Percentiles rank a stretch among this genome's conserved stretches.
Evolutionary conservation across 441 rosid genomes (phyloP).

Genomic region (Arabidopsis hybrid): DNA sequence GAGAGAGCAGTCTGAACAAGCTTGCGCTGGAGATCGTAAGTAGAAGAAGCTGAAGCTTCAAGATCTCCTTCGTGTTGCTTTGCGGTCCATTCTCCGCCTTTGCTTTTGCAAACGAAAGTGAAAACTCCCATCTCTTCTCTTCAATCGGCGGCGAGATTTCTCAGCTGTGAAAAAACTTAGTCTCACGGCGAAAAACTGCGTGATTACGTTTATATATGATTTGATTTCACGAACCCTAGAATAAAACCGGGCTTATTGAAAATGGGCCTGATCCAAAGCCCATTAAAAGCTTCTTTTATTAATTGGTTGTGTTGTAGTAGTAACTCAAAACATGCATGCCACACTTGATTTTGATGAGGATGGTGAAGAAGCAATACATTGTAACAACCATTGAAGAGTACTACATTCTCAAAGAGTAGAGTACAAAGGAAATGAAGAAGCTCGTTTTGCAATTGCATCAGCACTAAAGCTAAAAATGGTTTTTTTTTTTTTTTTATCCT

Average conservation of each 20-base stretch:
- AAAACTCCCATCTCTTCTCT: slow-evolving; percentile 69
- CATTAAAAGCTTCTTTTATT: background rate
- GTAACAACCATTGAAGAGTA: no score
- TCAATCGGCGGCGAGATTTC: slow-evolving; percentile 36
- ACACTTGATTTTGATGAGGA: no score
- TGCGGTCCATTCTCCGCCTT: slow-evolving; percentile 74
- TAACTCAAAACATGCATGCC: no score
- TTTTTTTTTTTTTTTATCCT: no score
- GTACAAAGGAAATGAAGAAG: no score
- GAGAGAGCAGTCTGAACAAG: slow-evolving; percentile 68
- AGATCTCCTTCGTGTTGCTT: slow-evolving; percentile 84
- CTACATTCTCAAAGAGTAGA: no score
- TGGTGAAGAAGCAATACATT: no score
- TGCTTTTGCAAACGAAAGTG: slow-evolving; percentile 79
- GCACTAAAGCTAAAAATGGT: no score
- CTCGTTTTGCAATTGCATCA: no score
- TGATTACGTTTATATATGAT: slow-evolving; percentile 28
- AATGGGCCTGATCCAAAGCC: background rate
- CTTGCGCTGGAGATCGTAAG: slow-evolving; percentile 72
- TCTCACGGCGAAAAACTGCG: background rate
- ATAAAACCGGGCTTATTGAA: background rate
- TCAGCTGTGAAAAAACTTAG: background rate
- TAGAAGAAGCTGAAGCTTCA: slow-evolving; percentile 66
- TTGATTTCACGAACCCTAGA: slow-evolving; percentile 19
- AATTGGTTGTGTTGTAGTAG: no score